phyloP scores from a whole-genome alignment of 2,329 filamentous ascomycete species.

The Westerdykella aurantiaca region DNA sequence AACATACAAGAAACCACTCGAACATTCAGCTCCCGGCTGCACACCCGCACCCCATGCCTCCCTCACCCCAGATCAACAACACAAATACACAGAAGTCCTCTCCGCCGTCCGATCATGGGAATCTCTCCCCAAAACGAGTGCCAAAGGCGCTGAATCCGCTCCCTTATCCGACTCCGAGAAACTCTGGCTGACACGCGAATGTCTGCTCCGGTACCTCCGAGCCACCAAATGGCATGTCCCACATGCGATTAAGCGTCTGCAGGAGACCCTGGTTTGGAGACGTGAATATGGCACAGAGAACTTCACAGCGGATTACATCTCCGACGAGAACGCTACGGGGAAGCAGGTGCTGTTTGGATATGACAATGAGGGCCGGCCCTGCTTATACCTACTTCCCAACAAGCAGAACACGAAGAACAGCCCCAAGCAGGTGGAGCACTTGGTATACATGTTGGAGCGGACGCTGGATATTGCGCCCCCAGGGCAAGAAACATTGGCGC shows the following conservation, averaged over 20 bases:
- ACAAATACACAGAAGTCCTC: constrained; percentile 76
- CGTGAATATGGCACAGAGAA: constrained; percentile 76
- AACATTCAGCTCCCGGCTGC: constrained; percentile 43
- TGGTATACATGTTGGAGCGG: constrained; percentile 93
- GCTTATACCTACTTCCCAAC: constrained; percentile 82
- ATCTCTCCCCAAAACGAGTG: constrained; percentile 59
- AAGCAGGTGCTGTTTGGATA: constrained; percentile 89
- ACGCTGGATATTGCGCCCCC: constrained; percentile 81
- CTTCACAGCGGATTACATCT: constrained; percentile 80
- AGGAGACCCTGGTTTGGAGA: constrained; percentile 78
- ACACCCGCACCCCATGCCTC: constrained; percentile 52
- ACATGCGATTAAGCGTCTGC: constrained; percentile 72
- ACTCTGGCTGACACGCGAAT: constrained; percentile 88
- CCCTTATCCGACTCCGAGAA: constrained; percentile 73
- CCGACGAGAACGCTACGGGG: constrained; percentile 89
- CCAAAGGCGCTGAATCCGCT: constrained; percentile 52
- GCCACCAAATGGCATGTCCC: constrained; percentile 80
- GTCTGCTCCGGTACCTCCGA: constrained; percentile 84
- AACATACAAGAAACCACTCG: constrained; percentile 24
- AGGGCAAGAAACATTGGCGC: constrained; percentile 76
- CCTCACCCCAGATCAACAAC: constrained; percentile 69
- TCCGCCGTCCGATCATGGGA: constrained; percentile 65
- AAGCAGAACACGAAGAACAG: constrained; percentile 87
- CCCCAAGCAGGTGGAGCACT: constrained; percentile 82
- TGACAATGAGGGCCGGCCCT: constrained; percentile 79